Evolutionary conservation across 2,329 filamentous ascomycete species (phyloP).

Genomic region (Alternaria sp.): DNA sequence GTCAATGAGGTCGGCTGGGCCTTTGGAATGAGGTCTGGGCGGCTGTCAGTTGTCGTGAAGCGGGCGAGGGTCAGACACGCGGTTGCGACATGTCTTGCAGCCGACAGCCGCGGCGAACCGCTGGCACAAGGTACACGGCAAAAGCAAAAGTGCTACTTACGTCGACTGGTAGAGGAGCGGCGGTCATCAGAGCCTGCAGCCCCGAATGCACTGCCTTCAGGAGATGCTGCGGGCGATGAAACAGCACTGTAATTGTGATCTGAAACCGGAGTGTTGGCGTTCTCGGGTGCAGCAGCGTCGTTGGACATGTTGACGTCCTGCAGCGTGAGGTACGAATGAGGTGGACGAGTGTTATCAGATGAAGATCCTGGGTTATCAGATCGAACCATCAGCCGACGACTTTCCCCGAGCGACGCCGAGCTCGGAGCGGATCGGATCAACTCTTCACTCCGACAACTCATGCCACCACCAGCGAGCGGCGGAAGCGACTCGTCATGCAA

Average conservation of each 20-base stretch:
- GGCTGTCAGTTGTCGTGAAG: constrained; percentile 15
- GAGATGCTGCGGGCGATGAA: constrained; percentile 12
- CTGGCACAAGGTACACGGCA: constrained; percentile 4
- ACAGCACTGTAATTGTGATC: constrained; percentile 6
- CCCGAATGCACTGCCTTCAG: constrained; percentile 1
- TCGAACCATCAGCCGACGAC: constrained; percentile 23
- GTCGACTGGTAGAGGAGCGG: constrained; percentile 23
- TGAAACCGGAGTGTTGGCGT: constrained; percentile 21
- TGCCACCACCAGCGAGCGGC: neutral
- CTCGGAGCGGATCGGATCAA: constrained; percentile 25
- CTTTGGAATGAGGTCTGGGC: constrained; percentile 20
- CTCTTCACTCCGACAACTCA: neutral
- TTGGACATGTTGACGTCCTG: constrained; percentile 28
- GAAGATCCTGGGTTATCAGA: constrained; percentile 36
- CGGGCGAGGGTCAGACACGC: neutral
- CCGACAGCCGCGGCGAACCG: constrained; percentile 17
- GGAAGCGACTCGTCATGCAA: no score
- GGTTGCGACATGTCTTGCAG: constrained; percentile 1
- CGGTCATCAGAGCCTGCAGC: constrained; percentile 25
- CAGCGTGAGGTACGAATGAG: constrained; percentile 19
- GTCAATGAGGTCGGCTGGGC: constrained; percentile 12
- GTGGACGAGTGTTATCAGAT: constrained; percentile 28
- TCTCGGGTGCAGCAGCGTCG: constrained; percentile 15
- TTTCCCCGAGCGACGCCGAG: constrained; percentile 24
- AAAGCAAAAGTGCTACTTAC: constrained; percentile 26